Percentiles rank a stretch among this genome's conserved stretches.
Evolutionary conservation across 176 grass and related monocot species (phyloP).

Genomic region (Pharus latifolius): DNA sequence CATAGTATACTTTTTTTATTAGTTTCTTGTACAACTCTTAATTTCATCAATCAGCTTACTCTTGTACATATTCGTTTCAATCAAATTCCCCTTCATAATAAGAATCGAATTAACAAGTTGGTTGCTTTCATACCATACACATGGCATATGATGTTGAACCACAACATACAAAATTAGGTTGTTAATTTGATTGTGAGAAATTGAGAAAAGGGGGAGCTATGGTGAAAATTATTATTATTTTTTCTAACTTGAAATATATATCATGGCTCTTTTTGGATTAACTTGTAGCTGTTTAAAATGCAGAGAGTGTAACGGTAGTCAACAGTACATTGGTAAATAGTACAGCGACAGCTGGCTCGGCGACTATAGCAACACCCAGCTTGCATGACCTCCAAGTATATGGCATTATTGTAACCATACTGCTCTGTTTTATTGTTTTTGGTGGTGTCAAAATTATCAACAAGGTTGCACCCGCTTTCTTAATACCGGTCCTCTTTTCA

Average conservation of each 20-base stretch:
- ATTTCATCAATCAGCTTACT: too few relatives aligned
- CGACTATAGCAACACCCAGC: constrained; percentile 73
- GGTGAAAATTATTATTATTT: neutral
- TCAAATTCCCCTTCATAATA: neutral
- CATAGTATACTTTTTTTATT: too few relatives aligned
- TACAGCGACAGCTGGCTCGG: constrained; percentile 51
- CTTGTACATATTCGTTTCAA: too few relatives aligned
- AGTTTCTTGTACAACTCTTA: too few relatives aligned
- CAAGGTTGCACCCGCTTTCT: constrained; percentile 85
- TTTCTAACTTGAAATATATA: neutral
- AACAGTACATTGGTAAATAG: constrained; percentile 70
- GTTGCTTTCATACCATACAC: neutral
- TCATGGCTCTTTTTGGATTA: constrained; percentile 12
- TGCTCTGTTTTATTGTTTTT: constrained; percentile 98
- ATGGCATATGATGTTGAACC: neutral
- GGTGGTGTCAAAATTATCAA: constrained; percentile 99
- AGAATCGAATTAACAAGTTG: neutral
- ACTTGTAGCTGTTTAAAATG: constrained; percentile 5
- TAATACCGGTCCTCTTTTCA: constrained; percentile 91
- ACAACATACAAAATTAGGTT: neutral
- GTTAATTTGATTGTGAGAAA: constrained; percentile 5
- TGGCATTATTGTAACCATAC: constrained; percentile 82
- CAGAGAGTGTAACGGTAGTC: constrained; percentile 84
- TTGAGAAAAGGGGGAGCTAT: neutral
- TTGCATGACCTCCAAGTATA: constrained; percentile 97